Percentiles rank a stretch among this genome's conserved stretches.
Conservation (phyloP, 768 basidiomycete species). For the Tylopilus plumbeoviolaceoides region DNA sequence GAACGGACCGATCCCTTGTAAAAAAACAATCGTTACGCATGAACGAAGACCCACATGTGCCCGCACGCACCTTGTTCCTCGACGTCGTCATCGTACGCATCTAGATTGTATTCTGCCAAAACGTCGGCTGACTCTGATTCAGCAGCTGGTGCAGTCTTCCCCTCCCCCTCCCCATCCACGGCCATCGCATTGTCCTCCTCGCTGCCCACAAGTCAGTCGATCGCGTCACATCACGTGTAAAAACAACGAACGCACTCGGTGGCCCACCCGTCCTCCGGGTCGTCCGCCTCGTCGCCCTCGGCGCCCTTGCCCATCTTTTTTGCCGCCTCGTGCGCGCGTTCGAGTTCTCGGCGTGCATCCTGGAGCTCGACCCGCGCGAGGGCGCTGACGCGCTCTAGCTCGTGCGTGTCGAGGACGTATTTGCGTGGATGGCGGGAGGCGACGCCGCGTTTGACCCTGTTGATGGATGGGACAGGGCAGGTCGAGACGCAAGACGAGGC, state of each 20-base stretch:
- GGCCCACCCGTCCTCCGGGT: conserved; percentile 64
- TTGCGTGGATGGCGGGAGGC: conserved; percentile 72
- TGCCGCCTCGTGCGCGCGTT: conserved; percentile 75
- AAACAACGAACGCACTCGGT: conserved; percentile 69
- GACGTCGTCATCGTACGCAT: conserved; percentile 86
- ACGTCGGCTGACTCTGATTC: conserved; percentile 48
- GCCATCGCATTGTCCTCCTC: conserved; percentile 63
- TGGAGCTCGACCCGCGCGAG: conserved; percentile 86
- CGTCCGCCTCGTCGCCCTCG: conserved; percentile 64
- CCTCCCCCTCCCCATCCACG: conserved; percentile 38
- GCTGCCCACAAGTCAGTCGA: conserved; percentile 27
- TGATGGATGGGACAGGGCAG: neutral
- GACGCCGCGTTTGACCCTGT: conserved; percentile 77
- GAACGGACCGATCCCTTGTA: conserved; percentile 70
- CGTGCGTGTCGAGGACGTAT: conserved; percentile 87
- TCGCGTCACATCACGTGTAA: conserved; percentile 8
- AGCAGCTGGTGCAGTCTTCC: conserved; percentile 11
- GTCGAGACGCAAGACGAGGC: neutral
- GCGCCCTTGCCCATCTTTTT: conserved; percentile 64
- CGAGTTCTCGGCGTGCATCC: conserved; percentile 81
- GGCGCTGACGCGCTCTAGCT: conserved; percentile 84
- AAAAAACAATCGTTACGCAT: neutral
- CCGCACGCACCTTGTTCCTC: conserved; percentile 29
- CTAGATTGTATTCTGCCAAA: conserved; percentile 83
- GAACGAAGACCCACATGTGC: neutral